Percentiles rank a stretch among this genome's conserved stretches.
These are phyloP conservation scores for Phytophthora gonapodyides DNA, from an alignment of 352 stramenopile genomes.

Conservation along the genomic window DNA sequence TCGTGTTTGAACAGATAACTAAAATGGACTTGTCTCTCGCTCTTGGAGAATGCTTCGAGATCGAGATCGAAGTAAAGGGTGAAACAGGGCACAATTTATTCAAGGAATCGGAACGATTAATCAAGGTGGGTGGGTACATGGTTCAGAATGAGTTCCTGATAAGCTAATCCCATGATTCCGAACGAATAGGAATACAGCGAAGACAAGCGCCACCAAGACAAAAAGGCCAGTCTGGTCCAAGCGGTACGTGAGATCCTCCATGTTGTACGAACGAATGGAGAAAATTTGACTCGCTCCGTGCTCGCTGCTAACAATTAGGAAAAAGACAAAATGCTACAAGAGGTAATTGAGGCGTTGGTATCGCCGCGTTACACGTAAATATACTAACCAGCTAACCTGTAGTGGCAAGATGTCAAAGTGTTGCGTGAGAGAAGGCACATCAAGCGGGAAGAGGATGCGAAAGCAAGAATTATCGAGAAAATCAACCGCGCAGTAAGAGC, in stretches of 20 bases:
- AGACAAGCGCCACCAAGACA: slow-evolving; percentile 38
- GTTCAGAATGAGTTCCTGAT: background rate
- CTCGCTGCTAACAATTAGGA: slow-evolving; percentile 21
- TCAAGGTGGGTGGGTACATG: slow-evolving; percentile 35
- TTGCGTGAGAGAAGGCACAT: slow-evolving; percentile 38
- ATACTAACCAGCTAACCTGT: background rate
- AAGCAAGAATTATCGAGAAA: slow-evolving; percentile 41
- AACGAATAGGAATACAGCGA: slow-evolving; percentile 34
- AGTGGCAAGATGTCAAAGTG: slow-evolving; percentile 57
- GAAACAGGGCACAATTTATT: slow-evolving; percentile 49
- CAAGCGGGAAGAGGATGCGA: slow-evolving; percentile 34
- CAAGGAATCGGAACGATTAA: slow-evolving; percentile 45
- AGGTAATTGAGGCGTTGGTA: slow-evolving; percentile 20
- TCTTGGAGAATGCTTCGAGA: slow-evolving; percentile 83
- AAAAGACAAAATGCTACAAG: slow-evolving; percentile 45
- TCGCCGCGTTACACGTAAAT: background rate
- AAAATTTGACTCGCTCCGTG: background rate
- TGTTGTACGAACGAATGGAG: background rate
- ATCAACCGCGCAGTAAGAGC: slow-evolving; percentile 41
- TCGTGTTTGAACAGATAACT: slow-evolving; percentile 76
- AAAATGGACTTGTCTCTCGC: slow-evolving; percentile 87
- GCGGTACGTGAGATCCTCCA: slow-evolving; percentile 23
- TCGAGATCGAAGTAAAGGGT: slow-evolving; percentile 72
- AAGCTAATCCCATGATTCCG: background rate
- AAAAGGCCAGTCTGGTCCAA: slow-evolving; percentile 33